Evolutionary conservation across 1,139 yeast genomes (phyloP).

Genomic region (Candida pseudoviswanathii): DNA sequence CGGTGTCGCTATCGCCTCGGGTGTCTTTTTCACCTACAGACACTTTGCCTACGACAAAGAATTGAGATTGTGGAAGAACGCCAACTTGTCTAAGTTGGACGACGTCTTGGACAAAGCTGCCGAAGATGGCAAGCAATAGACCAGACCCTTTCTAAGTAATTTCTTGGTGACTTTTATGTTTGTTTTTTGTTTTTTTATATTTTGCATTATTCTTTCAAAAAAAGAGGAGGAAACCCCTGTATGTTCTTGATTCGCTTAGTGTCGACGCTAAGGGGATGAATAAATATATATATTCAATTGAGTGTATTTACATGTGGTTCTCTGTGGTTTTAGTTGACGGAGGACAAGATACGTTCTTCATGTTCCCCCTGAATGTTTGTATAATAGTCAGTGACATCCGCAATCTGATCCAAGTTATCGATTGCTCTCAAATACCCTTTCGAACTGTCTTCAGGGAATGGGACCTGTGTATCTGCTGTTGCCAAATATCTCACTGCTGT

Average conservation of each 20-base stretch:
- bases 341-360: slow-evolving; percentile 11
- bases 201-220: not conserved
- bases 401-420: slow-evolving; percentile 65
- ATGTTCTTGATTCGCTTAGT: not conserved
- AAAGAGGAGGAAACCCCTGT: not conserved
- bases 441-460: slow-evolving; percentile 52
- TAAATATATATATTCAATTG: slow-evolving; percentile 3
- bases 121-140: slow-evolving; percentile 30
- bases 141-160: not conserved
- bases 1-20: slow-evolving; percentile 69
- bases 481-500: slow-evolving; percentile 72
- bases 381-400: slow-evolving; percentile 81
- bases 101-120: slow-evolving; percentile 57
- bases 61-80: slow-evolving; percentile 72
- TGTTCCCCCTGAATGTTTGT: slow-evolving; percentile 45
- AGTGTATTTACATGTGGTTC: slow-evolving; percentile 7
- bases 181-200: not conserved
- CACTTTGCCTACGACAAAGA: slow-evolving; percentile 67
- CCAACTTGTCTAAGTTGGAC: slow-evolving; percentile 57
- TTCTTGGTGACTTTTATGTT: not conserved
- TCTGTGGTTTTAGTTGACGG: slow-evolving; percentile 2
- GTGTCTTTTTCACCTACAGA: slow-evolving; percentile 69
- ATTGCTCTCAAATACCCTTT: slow-evolving; percentile 61
- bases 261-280: not conserved
- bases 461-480: slow-evolving; percentile 59